Percentiles rank a stretch among this genome's conserved stretches.
These are phyloP conservation scores for Boehmeria nivea DNA, from an alignment of 306 rosid species.

Conservation along the genomic window DNA sequence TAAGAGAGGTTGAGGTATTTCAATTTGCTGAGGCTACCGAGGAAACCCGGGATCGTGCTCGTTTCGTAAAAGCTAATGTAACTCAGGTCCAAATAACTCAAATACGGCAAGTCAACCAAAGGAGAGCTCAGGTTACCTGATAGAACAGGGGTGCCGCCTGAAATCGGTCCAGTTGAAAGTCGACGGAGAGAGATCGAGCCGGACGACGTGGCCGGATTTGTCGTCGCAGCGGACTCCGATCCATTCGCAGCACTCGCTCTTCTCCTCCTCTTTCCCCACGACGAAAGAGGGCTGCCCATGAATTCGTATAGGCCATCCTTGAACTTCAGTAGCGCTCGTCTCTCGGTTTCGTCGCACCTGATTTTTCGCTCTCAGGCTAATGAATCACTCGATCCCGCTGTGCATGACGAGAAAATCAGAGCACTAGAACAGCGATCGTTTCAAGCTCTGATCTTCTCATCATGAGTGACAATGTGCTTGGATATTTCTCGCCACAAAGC, in stretches of 20 bases:
- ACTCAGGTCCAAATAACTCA: constrained; percentile 11
- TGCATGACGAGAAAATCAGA: background rate
- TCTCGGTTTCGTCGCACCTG: constrained; percentile 6
- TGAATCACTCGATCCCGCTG: too few species aligned
- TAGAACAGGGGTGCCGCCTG: background rate
- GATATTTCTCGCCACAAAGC: too few species aligned
- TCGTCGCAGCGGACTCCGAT: background rate
- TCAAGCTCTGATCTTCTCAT: background rate
- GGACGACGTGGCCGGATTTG: constrained; percentile 1
- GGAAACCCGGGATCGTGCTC: background rate
- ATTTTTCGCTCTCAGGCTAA: too few species aligned
- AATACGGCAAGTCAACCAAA: constrained; percentile 1
- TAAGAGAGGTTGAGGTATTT: constrained; percentile 6
- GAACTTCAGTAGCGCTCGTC: constrained; percentile 5
- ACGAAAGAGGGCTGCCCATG: background rate
- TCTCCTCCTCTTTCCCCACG: constrained; percentile 1
- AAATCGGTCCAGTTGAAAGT: background rate
- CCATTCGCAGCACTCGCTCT: constrained; percentile 12
- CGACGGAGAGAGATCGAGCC: constrained; percentile 5
- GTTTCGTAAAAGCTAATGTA: background rate
- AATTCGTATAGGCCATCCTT: background rate
- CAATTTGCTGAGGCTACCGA: background rate
- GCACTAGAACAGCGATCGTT: background rate
- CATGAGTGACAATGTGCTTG: too few species aligned
- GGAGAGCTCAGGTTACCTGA: background rate